A percentile compares a stretch with the other conserved stretches of the same genome.
These are phyloP conservation scores for Xylona heveae DNA, from an alignment of 495 filamentous ascomycete genomes.

Conservation along the genomic window DNA sequence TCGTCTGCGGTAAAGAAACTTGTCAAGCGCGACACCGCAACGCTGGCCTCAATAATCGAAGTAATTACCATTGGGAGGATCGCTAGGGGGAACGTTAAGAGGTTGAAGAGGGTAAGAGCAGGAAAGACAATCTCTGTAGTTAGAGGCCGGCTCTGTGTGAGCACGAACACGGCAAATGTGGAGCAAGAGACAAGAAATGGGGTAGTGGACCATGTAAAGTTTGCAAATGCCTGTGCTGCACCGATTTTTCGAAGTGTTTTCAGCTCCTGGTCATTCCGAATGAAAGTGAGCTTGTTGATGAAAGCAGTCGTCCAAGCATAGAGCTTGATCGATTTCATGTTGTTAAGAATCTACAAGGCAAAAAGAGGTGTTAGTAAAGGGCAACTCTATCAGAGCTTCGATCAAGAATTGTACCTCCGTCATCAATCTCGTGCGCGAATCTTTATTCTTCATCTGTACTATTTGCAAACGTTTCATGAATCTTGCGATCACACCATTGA, in stretches of 20 bases:
- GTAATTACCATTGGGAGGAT: constrained; percentile 97
- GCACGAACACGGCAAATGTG: constrained; percentile 86
- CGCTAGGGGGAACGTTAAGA: constrained; percentile 86
- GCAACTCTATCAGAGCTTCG: too few species aligned
- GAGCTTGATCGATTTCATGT: constrained; percentile 93
- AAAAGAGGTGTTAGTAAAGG: too few species aligned
- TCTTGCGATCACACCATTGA: constrained; percentile 83
- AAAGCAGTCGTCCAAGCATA: constrained; percentile 96
- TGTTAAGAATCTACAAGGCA: constrained; percentile 96
- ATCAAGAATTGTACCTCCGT: too few species aligned
- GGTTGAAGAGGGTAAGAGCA: constrained; percentile 75
- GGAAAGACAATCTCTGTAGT: constrained; percentile 94
- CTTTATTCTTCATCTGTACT: constrained; percentile 97
- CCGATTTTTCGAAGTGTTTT: constrained; percentile 93
- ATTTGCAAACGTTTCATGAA: constrained; percentile 92
- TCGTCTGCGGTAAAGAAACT: constrained; percentile 78
- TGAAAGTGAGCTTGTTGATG: constrained; percentile 88
- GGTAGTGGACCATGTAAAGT: constrained; percentile 99
- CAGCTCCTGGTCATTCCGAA: constrained; percentile 86
- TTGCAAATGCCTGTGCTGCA: constrained; percentile 77
- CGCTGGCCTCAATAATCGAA: constrained; percentile 83
- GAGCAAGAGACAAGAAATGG: constrained; percentile 96
- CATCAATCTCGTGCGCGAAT: constrained; percentile 77
- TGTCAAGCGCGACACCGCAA: constrained; percentile 73
- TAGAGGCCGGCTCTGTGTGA: constrained; percentile 57